Conservation (phyloP, 495 filamentous ascomycete genomes). For the Podospora pseudoanserina region DNA sequence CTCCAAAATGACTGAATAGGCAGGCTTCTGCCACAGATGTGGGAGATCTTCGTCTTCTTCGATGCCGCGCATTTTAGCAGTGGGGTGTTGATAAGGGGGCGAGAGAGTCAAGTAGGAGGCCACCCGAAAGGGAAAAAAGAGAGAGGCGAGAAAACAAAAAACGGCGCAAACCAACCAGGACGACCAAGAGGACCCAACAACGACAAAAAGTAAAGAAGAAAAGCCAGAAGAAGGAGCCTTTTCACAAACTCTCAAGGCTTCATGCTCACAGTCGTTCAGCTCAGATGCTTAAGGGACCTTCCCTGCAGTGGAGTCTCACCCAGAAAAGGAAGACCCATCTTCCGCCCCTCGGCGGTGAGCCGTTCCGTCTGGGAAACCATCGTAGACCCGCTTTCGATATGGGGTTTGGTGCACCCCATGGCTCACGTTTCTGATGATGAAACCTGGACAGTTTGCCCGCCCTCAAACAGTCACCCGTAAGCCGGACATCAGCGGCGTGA, state of each 20-base stretch:
- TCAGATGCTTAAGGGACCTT: background rate
- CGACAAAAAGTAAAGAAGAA: constrained; percentile 1
- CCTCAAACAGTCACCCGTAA: background rate
- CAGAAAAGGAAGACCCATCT: constrained; percentile 4
- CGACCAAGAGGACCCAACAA: background rate
- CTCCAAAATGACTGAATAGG: constrained; percentile 34
- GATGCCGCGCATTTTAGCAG: constrained; percentile 13
- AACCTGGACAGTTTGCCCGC: background rate
- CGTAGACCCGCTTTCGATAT: background rate
- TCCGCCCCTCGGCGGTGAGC: background rate
- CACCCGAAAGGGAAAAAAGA: background rate
- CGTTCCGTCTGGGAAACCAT: background rate
- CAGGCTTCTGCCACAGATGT: constrained; percentile 46
- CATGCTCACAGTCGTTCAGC: background rate
- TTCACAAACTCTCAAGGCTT: background rate
- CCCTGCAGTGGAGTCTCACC: background rate
- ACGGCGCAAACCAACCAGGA: background rate
- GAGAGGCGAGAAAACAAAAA: background rate
- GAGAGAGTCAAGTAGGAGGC: background rate
- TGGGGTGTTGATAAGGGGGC: background rate
- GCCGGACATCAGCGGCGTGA: too few species aligned
- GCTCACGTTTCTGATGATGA: background rate
- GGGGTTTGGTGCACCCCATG: background rate
- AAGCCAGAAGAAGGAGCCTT: constrained; percentile 1
- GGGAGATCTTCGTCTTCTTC: constrained; percentile 32